Base-by-base conservation (phyloP, 2,329 filamentous ascomycete genomes). In the Xylaria sp. region DNA sequence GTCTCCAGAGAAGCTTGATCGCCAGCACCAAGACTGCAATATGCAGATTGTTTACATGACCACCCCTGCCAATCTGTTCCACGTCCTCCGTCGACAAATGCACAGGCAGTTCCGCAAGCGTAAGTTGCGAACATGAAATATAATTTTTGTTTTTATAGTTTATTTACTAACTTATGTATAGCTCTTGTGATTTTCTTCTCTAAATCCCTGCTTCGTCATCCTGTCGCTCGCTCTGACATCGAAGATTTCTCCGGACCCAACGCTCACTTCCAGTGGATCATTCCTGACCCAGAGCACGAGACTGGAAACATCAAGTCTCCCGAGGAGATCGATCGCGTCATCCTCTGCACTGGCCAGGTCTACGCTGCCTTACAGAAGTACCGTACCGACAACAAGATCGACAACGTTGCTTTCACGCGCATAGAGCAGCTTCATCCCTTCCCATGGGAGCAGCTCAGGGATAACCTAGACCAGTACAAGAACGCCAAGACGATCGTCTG, bases 11-110 rank as follows among this genome's bases (percentile, higher is more conserved):
- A 97, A 96, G 86, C 89, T 98, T 69, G 91, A 97, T 64, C 93
- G 96, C 75, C 96, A 98, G 83, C 96, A 99, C 85, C 96, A 99
- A 85, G 96, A 99, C 84, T 97, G 94, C 87, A 99, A 99, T 85
- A 97, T 99, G 90, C 96, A 99, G 85, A 92, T 99, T 80, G 94
- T 91, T 65, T 97, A 96, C 86, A 94, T 97, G 89, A 99, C 96
- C n/a, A 93, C 92, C 56, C 96, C 96, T 33, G 88, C 95, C 73
- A 99, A 99, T 83, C 82, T 97, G 80, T 99, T 99, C 91, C 96
- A 99, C 83, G 90, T 96, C 74, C 88, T 99, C 72, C 92, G 96
- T 80, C 90, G 96, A 82, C 96, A 99, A 85, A 97, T 99, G 90
- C 94, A 98, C 87, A 90, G 96, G 78, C 95, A 99, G 80, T 99